Percentiles rank a stretch among this genome's conserved stretches.
These are phyloP conservation scores for Croton laevigatus DNA, from an alignment of 441 rosid genomes.

Conservation along the genomic window DNA sequence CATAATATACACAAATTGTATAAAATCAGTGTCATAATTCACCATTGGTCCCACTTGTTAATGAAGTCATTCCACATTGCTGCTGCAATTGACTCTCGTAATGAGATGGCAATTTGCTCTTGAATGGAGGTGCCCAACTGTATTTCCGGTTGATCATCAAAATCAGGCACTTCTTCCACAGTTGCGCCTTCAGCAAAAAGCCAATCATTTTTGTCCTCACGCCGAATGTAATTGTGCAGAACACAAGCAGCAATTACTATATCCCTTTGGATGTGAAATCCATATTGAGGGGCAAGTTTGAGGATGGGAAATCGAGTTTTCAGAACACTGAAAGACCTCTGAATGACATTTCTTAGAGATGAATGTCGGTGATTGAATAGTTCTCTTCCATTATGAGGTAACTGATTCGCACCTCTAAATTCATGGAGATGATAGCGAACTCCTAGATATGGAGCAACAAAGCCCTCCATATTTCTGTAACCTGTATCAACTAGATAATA, in stretches of 20 bases:
- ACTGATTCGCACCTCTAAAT: slow-evolving; percentile 61
- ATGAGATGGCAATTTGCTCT: slow-evolving; percentile 48
- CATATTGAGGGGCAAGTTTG: slow-evolving; percentile 74
- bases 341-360: slow-evolving; percentile 50
- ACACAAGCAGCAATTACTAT: slow-evolving; percentile 77
- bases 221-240: slow-evolving; percentile 62
- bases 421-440: slow-evolving; percentile 52
- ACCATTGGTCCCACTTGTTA: slow-evolving; percentile 80
- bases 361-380: slow-evolving; percentile 78
- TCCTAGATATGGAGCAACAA: slow-evolving; percentile 71
- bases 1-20: not conserved
- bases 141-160: slow-evolving; percentile 55
- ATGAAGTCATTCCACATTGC: slow-evolving; percentile 83
- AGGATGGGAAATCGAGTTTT: slow-evolving; percentile 75
- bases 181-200: slow-evolving; percentile 44
- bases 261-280: slow-evolving; percentile 80
- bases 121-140: slow-evolving; percentile 48
- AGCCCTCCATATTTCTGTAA: slow-evolving; percentile 62
- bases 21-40: slow-evolving; percentile 13
- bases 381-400: slow-evolving; percentile 65
- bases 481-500: slow-evolving; percentile 72
- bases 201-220: slow-evolving; percentile 72
- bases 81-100: slow-evolving; percentile 57
- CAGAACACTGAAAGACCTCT: slow-evolving; percentile 50
- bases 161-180: slow-evolving; percentile 42